Evolutionary conservation across 257 asterid genomes (phyloP), one percentile per base, ranked within the genome.

Genomic region (Nicotiana sylvestris): DNA sequence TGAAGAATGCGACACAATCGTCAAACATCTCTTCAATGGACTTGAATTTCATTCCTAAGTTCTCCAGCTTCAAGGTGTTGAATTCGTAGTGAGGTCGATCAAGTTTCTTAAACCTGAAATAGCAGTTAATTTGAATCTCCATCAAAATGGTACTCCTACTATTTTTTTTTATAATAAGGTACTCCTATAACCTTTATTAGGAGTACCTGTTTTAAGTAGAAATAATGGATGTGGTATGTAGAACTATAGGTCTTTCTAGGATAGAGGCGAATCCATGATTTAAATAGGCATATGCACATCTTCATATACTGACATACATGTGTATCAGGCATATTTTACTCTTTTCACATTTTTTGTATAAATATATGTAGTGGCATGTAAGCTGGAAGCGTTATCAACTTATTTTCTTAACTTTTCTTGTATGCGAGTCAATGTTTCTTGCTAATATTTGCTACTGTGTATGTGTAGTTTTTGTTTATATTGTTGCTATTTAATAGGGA

Each of bases 11-110:
- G 29, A 95, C 82, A 81, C 97, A 92, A 53, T 95, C 98, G 49
- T 94, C 96, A 43, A 95, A 94, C 99, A 94, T 95, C 85, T 91
- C 94, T 83, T 91, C 89, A 9, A 94, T 83, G 51, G 95, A 86
- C 87, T 85, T 94, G 90, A 91, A 94, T 70, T 86, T 85, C 85
- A 92, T 86, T 85, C 97, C 97, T 79, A 92, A 79, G 3, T 81
- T 85, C 88, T 83, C 81, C 83, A 92, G 60, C 81, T 95, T 93
- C 12, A 89, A 84, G 56, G 91, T 86, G 51, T 89, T 86, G n/a
- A 93, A 86, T 3, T 91, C 97, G 81, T 95, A 95, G 58, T 67
- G 78, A 18, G 94, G 94, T 66, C 93, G 89, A 39, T 87, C 95
- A 5, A 83, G 88, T 82, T 83, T 90, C 87, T 84, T 80, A 58